Percentiles rank a stretch among this genome's conserved stretches.
Evolutionary conservation across 225 moss, liverwort and hornwort species (phyloP).

Genomic region (Bryum argenteum): DNA sequence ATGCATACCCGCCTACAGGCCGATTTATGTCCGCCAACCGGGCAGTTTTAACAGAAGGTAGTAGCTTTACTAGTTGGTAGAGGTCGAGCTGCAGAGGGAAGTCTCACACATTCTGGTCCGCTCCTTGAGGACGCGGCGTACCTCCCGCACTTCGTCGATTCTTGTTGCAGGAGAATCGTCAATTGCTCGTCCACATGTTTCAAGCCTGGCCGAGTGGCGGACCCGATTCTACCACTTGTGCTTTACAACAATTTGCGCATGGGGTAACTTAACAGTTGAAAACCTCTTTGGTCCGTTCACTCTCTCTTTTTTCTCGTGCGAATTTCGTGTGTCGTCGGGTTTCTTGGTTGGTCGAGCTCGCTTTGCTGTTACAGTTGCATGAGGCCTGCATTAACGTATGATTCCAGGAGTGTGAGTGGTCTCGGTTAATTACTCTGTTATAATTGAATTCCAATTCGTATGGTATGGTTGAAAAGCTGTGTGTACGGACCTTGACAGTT

Average conservation of each 20-base stretch:
- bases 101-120: conserved; percentile 51
- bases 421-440: not conserved
- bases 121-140: conserved; percentile 60
- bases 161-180: conserved; percentile 2
- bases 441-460: not conserved
- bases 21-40: not conserved
- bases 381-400: not conserved
- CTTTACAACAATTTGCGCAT: conserved; percentile 20
- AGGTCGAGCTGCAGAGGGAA: not conserved
- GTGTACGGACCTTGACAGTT: conserved; percentile 12
- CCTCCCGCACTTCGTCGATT: conserved; percentile 11
- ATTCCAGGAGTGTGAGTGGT: conserved; percentile 24
- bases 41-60: not conserved
- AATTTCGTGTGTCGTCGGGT: conserved; percentile 8
- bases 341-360: conserved; percentile 26
- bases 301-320: not conserved
- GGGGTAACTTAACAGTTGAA: conserved; percentile 20
- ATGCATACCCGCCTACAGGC: conserved; percentile 2
- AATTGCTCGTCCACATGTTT: conserved; percentile 15
- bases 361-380: not conserved
- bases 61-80: conserved; percentile 2
- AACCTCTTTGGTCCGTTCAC: conserved; percentile 9
- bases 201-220: conserved; percentile 2
- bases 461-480: conserved; percentile 6
- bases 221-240: conserved; percentile 1